Evolutionary conservation across 208 protist genomes (phyloP), one percentile per base, ranked within the genome.

Genomic region (Naegleria gruberi): DNA sequence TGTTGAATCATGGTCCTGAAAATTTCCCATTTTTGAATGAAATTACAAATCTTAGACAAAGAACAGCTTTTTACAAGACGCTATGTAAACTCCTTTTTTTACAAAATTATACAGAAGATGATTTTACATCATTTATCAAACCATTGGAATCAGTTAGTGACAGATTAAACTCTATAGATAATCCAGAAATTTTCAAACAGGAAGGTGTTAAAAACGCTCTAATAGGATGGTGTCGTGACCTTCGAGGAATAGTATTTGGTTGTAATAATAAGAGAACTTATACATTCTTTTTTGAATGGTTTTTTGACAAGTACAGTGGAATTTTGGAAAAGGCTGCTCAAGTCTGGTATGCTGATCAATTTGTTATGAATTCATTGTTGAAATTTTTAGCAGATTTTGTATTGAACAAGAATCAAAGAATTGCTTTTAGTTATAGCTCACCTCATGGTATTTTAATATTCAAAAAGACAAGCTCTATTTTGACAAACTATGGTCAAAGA

Each of bases 381-480:
- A 89, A 91, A 77, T 87, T 94, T 12, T 87, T 91, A 42, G 74
- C 82, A 34, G 94, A 96, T 84, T 89, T 96, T 41, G 92, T 93
- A 37, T 82, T 92, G 43, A 95, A 93, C 89, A 91, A 92, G 43
- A 90, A 44, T 44, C 89, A 93, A 42, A 87, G 94, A 26, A 90
- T 96, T 84, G 57, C 73, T 8, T 96, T 96, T 90, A 93, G 94
- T 43, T 85, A 88, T 3, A 92, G 87, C 12, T 93, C 89, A 1
- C 92, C 94, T 7, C 94, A 95, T 90, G 94, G 94, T 4, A 95
- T 96, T 87, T 83, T 96, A 43, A 90, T 96, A n/a, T 96, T 96
- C 90, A 90, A 92, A n/a, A 92, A 95, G 73, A 92, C 91, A 6
- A 92, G 87, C 41, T 26, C 51, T n/a, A 34, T 95, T 40, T 15